Base-by-base conservation (phyloP, 2,329 filamentous ascomycete genomes). In the Cytospora mali region DNA sequence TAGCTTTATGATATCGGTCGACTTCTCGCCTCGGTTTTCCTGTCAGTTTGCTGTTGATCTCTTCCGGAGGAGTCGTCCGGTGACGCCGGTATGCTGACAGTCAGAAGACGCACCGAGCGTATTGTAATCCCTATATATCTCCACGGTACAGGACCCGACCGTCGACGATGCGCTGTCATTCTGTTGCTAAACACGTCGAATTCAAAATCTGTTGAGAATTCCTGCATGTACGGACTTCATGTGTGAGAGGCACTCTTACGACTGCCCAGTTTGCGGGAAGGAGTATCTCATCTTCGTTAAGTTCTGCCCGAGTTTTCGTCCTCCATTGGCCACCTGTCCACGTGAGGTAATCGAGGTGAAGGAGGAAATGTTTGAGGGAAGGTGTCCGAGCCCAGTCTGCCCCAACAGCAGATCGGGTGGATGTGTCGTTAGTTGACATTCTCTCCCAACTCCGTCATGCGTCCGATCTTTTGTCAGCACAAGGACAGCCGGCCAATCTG, bases 201-300 rank as follows among this genome's bases (percentile, higher is more conserved):
- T 53, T 52, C 52, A 57, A 55, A 77, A 27, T 27, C 25, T 56
- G 51, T 39, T 60, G 58, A 42, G 49, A 35, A 35, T 31, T 21
- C 27, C 49, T 33, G 50, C 31, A 56, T 62, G 10, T 52, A 50
- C 54, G 42, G 55, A 50, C 51, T 85, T 84, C 80, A 86, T 86
- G 84, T 86, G 84, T 79, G 80, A 75, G 73, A 82, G 84, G 81
- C 75, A 85, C 75, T 79, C 75, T 69, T 80, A 81, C 71, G 75
- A 79, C 72, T 86, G 84, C 79, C 81, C 80, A 77, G 83, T 82
- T 70, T 86, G 84, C 78, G 79, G 83, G 77, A 85, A 84, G 75
- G 76, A 79, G 68, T 85, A 86, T 72, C 77, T 86, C 69, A 73
- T 84, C 71, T 86, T 81, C 76, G 80, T 86, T 75, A 77, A 80